A percentile compares a stretch with the other conserved stretches of the same genome.
These are phyloP conservation scores for Talaromyces sp. DNA, from an alignment of 2,329 filamentous ascomycete species.

Conservation along the genomic window DNA sequence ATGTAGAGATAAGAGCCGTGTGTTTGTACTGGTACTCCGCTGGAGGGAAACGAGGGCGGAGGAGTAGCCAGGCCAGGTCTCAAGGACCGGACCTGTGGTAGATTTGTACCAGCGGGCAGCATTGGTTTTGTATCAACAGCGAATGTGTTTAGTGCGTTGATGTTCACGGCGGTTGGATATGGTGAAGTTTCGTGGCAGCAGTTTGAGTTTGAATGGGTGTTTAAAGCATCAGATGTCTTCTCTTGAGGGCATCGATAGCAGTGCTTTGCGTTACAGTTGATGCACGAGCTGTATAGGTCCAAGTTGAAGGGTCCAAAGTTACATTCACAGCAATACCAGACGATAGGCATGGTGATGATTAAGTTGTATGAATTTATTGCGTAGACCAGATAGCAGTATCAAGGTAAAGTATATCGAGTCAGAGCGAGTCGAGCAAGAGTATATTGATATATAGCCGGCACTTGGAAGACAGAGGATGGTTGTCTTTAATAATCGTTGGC, in stretches of 20 bases:
- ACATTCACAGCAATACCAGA: slow-evolving; percentile 42
- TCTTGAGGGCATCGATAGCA: slow-evolving; percentile 25
- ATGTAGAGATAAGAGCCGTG: slow-evolving; percentile 34
- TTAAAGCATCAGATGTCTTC: slow-evolving; percentile 8
- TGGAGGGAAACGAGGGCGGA: not conserved
- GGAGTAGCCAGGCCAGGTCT: not conserved
- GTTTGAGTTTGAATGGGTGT: slow-evolving; percentile 10
- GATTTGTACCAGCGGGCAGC: slow-evolving; percentile 12
- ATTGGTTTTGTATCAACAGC: slow-evolving; percentile 11
- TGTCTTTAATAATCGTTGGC: not conserved
- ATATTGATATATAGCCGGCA: not conserved
- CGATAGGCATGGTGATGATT: slow-evolving; percentile 16
- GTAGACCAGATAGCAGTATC: not conserved
- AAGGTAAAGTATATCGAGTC: too few species aligned
- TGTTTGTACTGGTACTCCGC: slow-evolving; percentile 8
- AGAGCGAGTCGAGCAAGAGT: not conserved
- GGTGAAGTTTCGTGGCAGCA: slow-evolving; percentile 18
- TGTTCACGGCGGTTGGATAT: slow-evolving; percentile 20
- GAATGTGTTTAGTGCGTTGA: slow-evolving; percentile 1
- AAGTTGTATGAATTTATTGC: not conserved
- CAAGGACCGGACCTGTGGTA: slow-evolving; percentile 18
- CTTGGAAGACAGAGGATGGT: not conserved
- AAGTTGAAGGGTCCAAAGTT: slow-evolving; percentile 35
- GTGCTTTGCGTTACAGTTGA: slow-evolving; percentile 26
- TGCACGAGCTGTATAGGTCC: slow-evolving; percentile 28